A percentile compares a stretch with the other conserved stretches of the same genome.
Conservation (phyloP, 2,329 filamentous ascomycete species). For the Fusarium pilosicola region DNA sequence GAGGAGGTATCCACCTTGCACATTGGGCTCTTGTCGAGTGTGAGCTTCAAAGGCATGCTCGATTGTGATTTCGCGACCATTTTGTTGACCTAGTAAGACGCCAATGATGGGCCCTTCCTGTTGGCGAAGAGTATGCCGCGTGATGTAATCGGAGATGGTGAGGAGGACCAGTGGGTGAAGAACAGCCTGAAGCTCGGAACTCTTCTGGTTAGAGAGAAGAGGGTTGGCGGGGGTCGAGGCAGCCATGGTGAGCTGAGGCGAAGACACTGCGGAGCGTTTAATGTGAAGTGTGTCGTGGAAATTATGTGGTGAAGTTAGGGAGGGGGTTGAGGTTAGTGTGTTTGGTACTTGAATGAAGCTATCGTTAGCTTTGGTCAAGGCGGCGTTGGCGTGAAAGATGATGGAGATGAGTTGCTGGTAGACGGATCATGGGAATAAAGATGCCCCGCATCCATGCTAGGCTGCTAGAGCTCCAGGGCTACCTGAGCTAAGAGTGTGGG, state of each 20-base stretch:
- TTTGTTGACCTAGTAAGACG: slow-evolving; percentile 89
- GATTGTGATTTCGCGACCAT: slow-evolving; percentile 88
- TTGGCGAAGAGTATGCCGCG: slow-evolving; percentile 82
- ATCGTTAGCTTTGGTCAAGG: slow-evolving; percentile 15
- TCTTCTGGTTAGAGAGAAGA: slow-evolving; percentile 73
- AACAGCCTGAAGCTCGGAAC: slow-evolving; percentile 80
- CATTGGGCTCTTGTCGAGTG: slow-evolving; percentile 54
- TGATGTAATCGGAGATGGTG: slow-evolving; percentile 96
- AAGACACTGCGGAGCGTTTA: not conserved
- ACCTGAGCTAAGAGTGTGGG: slow-evolving; percentile 13
- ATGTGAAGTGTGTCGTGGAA: not conserved
- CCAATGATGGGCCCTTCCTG: slow-evolving; percentile 83
- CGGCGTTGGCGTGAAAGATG: not conserved
- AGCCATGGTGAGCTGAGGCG: slow-evolving; percentile 56
- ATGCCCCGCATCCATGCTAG: slow-evolving; percentile 29
- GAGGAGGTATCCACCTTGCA: slow-evolving; percentile 69
- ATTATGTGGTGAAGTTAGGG: not conserved
- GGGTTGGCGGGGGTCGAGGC: slow-evolving; percentile 57
- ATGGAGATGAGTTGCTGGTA: slow-evolving; percentile 9
- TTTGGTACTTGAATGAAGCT: slow-evolving; percentile 10
- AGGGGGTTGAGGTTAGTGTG: not conserved
- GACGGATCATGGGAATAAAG: slow-evolving; percentile 12
- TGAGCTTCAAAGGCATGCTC: slow-evolving; percentile 93
- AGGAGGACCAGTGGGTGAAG: slow-evolving; percentile 95
- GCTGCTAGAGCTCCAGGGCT: not conserved